Evolutionary conservation across 306 rosid species (phyloP).

Genomic region (Vigna trinervia): DNA sequence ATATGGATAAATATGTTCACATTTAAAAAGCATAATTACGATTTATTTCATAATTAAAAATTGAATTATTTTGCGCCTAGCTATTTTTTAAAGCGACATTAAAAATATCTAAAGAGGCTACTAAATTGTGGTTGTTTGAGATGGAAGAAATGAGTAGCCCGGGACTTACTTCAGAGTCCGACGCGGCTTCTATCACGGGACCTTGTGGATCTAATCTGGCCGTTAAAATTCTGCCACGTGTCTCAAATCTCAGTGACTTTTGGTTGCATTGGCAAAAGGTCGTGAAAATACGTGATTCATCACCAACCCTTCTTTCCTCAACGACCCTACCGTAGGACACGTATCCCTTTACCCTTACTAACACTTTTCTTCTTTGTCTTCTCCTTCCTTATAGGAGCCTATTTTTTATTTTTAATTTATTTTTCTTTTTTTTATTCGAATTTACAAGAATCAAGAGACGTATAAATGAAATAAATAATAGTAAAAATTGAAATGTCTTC

Average conservation of each 20-base stretch:
- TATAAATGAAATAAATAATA: too few relatives aligned
- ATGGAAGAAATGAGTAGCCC: not conserved
- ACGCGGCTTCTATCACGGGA: constrained; percentile 59
- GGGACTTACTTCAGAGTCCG: constrained; percentile 15
- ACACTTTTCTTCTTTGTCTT: constrained; percentile 16
- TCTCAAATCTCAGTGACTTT: not conserved
- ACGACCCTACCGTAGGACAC: constrained; percentile 44
- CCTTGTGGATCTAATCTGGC: constrained; percentile 47
- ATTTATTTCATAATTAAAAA: not conserved
- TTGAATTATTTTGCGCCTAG: not conserved
- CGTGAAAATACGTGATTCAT: constrained; percentile 49
- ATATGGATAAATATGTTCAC: not conserved
- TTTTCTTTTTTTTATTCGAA: too few relatives aligned
- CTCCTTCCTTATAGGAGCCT: constrained; percentile 20
- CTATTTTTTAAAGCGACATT: not conserved
- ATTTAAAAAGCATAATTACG: not conserved
- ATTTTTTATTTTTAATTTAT: too few relatives aligned
- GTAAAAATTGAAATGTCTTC: too few relatives aligned
- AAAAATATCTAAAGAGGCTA: not conserved
- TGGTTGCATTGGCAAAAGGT: not conserved
- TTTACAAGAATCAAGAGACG: too few relatives aligned
- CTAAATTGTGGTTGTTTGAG: not conserved
- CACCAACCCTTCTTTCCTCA: constrained; percentile 36
- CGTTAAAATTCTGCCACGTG: constrained; percentile 48
- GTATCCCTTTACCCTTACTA: constrained; percentile 40